phyloP scores from a whole-genome alignment of 2,329 filamentous ascomycete species.

The Dactylellina cionopaga region DNA sequence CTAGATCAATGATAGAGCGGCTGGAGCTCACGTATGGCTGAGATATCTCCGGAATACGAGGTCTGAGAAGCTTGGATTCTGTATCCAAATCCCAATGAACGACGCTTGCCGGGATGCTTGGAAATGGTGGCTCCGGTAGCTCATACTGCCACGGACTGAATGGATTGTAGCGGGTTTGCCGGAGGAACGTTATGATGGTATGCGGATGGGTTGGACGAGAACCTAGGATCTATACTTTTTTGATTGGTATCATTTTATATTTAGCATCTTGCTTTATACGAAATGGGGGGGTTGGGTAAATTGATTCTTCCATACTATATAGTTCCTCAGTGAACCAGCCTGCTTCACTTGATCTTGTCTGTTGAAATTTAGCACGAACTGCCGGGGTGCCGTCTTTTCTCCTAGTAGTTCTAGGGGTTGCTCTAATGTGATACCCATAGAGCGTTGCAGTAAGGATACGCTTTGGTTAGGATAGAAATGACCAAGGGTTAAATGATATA shows the following conservation, averaged over 20 bases:
- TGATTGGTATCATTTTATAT: not conserved
- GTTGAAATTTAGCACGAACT: slow-evolving; percentile 30
- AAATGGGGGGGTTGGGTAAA: too few species aligned
- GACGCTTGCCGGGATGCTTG: slow-evolving; percentile 22
- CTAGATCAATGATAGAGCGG: slow-evolving; percentile 14
- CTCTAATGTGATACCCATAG: slow-evolving; percentile 21
- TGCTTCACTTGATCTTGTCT: slow-evolving; percentile 31
- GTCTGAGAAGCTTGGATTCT: slow-evolving; percentile 18
- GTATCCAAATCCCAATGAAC: slow-evolving; percentile 43
- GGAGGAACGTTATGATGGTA: slow-evolving; percentile 33
- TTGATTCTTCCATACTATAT: slow-evolving; percentile 40
- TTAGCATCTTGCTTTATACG: too few species aligned
- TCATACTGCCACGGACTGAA: slow-evolving; percentile 30
- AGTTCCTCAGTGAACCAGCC: slow-evolving; percentile 43
- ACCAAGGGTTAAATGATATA: slow-evolving; percentile 39
- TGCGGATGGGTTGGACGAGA: slow-evolving; percentile 33
- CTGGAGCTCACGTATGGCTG: not conserved
- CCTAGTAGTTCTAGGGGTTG: not conserved
- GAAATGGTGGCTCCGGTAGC: slow-evolving; percentile 23
- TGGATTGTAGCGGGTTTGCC: slow-evolving; percentile 28
- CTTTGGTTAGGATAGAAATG: slow-evolving; percentile 41
- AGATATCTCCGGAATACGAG: not conserved
- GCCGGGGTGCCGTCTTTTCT: not conserved
- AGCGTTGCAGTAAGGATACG: slow-evolving; percentile 35
- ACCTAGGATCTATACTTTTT: slow-evolving; percentile 26